Evolutionary conservation across 768 basidiomycete species (phyloP), one percentile per base, ranked within the genome.

Genomic region (Porphyrellus cyaneotinctus): DNA sequence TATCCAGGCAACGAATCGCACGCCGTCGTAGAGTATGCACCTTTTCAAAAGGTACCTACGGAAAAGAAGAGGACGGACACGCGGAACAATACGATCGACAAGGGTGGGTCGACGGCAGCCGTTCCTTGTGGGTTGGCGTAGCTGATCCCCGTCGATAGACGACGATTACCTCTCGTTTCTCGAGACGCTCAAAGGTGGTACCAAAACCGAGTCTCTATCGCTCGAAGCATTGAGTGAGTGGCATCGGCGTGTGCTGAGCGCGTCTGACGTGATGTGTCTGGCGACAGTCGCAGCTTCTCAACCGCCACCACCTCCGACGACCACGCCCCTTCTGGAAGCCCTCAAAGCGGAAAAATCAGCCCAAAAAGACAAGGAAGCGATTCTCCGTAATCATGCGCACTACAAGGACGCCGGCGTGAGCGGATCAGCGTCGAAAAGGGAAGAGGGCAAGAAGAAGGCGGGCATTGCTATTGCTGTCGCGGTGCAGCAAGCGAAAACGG

Each of bases 11-110:
- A 86, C 61, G 91, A 95, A 65, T 90, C 84, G 2, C 78, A 86
- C 44, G 94, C 91, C 2, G 76, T 97, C 5, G 93, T 99, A 8
- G 95, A 99, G 70, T 97, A 89, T 63, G 89, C 97, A 0, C 92
- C 94, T 6, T 91, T 87, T 57, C 94, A 93, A 68, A 97, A 93
- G 64, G 70, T 87, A 12, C 91, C 94, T 0, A 64, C 78, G 0
- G 77, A 78, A 54, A 83, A 87, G 69, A 84, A 84, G 68, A 97
- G 95, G 71, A 66, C 68, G 0, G 95, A 99, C 62, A 79, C 79
- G 32, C 76, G 92, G 22, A 86, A 85, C 59, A 91, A 82, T 0
- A 95, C 94, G 0, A 95, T 99, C 49, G 92, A 95, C 59, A 84
- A 89, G 72, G 64, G 55, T 51, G 26, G 1, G n/a, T 6, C 7